Evolutionary conservation across 2,329 filamentous ascomycete genomes (phyloP).

Genomic region (Huntiella omanensis): DNA sequence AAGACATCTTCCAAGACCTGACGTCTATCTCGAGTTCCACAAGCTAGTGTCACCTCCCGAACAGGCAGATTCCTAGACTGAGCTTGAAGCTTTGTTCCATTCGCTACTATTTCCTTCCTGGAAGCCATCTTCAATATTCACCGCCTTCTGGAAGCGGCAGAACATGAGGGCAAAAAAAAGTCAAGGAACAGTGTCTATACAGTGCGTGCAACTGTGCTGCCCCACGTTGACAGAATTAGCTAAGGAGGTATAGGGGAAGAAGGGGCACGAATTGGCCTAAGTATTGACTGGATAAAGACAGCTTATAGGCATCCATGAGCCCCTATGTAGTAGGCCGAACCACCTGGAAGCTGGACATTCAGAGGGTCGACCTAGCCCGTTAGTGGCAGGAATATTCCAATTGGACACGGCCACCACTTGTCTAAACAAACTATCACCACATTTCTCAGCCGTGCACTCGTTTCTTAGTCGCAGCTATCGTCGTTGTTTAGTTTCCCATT

Average conservation of each 20-base stretch:
- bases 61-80: too few species aligned
- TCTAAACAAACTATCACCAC: slow-evolving; percentile 8
- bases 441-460: slow-evolving; percentile 5
- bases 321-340: too few species aligned
- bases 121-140: background rate
- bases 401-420: slow-evolving; percentile 2
- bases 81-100: slow-evolving; percentile 1
- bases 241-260: too few species aligned
- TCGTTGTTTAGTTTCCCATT: slow-evolving; percentile 1
- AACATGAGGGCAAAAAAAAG: slow-evolving; percentile 1
- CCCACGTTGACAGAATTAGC: background rate
- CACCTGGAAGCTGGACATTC: too few species aligned
- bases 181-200: background rate
- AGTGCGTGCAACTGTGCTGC: background rate
- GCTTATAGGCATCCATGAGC: too few species aligned
- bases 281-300: too few species aligned
- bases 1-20: too few species aligned
- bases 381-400: background rate
- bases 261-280: too few species aligned
- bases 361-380: too few species aligned
- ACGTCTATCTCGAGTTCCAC: too few species aligned
- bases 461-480: background rate
- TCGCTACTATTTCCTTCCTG: background rate
- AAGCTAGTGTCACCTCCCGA: too few species aligned
- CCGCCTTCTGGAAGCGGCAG: background rate